Percentiles rank a stretch among this genome's conserved stretches.
These are phyloP conservation scores for Rubroboletus pulcherrimus DNA, from an alignment of 768 basidiomycete genomes.

Conservation along the genomic window DNA sequence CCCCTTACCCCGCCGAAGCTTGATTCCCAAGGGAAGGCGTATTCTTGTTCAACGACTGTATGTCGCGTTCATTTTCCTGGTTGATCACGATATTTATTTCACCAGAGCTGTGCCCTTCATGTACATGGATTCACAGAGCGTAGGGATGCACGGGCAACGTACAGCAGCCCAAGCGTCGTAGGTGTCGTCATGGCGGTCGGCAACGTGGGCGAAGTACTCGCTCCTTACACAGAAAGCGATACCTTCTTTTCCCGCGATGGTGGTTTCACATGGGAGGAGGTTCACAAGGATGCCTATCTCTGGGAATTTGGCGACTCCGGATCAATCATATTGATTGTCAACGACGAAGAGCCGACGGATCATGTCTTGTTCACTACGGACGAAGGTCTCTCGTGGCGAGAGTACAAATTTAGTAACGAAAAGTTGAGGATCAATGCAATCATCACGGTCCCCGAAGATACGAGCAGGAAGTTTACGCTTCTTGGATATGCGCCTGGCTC, in stretches of 20 bases:
- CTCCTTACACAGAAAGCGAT: slow-evolving; percentile 80
- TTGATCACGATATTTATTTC: neutral
- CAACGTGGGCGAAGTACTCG: slow-evolving; percentile 84
- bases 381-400: slow-evolving; percentile 83
- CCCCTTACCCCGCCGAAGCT: slow-evolving; percentile 64
- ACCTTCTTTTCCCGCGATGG: slow-evolving; percentile 96
- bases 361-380: slow-evolving; percentile 86
- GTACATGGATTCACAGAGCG: slow-evolving; percentile 97
- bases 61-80: slow-evolving; percentile 5
- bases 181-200: slow-evolving; percentile 96
- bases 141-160: slow-evolving; percentile 84
- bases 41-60: slow-evolving; percentile 70
- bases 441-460: slow-evolving; percentile 87
- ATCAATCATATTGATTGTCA: slow-evolving; percentile 87
- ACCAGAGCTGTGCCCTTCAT: slow-evolving; percentile 79
- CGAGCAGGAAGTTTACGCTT: slow-evolving; percentile 85
- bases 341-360: slow-evolving; percentile 92
- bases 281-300: slow-evolving; percentile 95
- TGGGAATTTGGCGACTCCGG: slow-evolving; percentile 99
- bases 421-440: slow-evolving; percentile 72
- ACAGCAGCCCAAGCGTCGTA: slow-evolving; percentile 86
- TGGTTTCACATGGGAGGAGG: slow-evolving; percentile 97
- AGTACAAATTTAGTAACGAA: slow-evolving; percentile 76
- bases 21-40: slow-evolving; percentile 74
- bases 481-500: slow-evolving; percentile 58